Evolutionary conservation across 352 stramenopile genomes (phyloP), one percentile per base, ranked within the genome.

Genomic region (Pythium phragmitis): DNA sequence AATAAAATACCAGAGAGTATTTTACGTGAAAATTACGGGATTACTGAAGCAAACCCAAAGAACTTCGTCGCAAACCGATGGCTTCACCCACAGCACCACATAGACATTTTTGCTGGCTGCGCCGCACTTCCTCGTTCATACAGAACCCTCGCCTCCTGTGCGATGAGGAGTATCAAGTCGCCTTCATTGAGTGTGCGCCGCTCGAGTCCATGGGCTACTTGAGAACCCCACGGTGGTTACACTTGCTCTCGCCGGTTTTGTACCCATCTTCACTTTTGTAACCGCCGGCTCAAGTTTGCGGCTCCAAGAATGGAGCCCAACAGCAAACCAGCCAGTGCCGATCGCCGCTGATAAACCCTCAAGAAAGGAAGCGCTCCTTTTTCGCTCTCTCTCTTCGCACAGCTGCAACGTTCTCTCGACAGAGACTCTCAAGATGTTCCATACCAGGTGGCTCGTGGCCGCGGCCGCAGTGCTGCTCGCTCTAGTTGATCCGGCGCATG

Each of bases 1-100:
- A 60, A 59, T 65, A 58, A 42, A 33, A 21, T 34, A 64, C 58
- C 6, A n/a, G 37, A 46, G 1, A 7, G 45, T 48, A 57, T 69
- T 67, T 70, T 72, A 52, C 57, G 39, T 3, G 49, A 57, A 69
- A 54, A 9, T 48, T 67, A 58, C 53, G 26, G 36, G 30, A 59
- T 68, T 59, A 65, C 58, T 39, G 60, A 72, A 57, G 45, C 45
- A 63, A 55, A 14, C 7, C 28, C 46, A 62, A 62, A 16, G 6
- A 53, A 7, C 41, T n/a, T 45, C 57, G 16, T 59, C 45, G 41
- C 8, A 16, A 12, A 14, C n/a, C 26, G 26, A 50, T 56, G 45
- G 11, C 36, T 49, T 34, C 33, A n/a, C 36, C 9, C 36, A 9
- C 1, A 4, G 39, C 13, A 46, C 17, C 17, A 17, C 37, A 46